Conservation (phyloP, 495 filamentous ascomycete genomes). For the Coniosporium apollinis region DNA sequence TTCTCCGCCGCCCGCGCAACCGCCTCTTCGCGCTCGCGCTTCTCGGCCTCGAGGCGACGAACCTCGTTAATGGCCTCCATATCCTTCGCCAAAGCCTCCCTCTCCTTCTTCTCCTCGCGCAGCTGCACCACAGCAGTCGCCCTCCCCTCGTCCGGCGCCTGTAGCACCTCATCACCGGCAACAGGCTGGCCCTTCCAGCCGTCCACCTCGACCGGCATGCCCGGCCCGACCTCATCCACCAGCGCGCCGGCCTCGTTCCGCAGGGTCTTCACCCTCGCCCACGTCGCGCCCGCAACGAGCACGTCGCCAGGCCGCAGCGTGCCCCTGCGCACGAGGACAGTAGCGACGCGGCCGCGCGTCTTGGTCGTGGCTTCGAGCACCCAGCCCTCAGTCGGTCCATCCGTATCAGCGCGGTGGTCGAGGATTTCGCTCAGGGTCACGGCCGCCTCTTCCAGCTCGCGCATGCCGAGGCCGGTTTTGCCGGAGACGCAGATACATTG, state of each 20-base stretch:
- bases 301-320: constrained; percentile 68
- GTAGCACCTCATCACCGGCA: constrained; percentile 79
- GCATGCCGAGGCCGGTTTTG: constrained; percentile 86
- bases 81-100: constrained; percentile 43
- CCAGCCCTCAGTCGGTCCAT: constrained; percentile 79
- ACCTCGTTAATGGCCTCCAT: constrained; percentile 61
- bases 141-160: constrained; percentile 59
- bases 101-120: constrained; percentile 47
- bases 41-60: constrained; percentile 44
- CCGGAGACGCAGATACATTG: constrained; percentile 83
- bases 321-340: constrained; percentile 73
- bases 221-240: constrained; percentile 62
- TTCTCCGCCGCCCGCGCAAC: constrained; percentile 22
- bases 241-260: constrained; percentile 68
- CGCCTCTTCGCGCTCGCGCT: constrained; percentile 33
- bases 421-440: constrained; percentile 71
- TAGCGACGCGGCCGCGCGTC: constrained; percentile 70
- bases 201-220: constrained; percentile 78
- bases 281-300: constrained; percentile 74
- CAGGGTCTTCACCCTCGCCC: constrained; percentile 66
- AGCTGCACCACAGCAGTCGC: constrained; percentile 71
- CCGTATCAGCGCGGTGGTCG: constrained; percentile 66
- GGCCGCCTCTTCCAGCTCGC: constrained; percentile 79
- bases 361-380: constrained; percentile 87
- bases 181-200: constrained; percentile 84